Conservation (phyloP, 768 basidiomycete genomes). For the Lenzites betulinus region DNA sequence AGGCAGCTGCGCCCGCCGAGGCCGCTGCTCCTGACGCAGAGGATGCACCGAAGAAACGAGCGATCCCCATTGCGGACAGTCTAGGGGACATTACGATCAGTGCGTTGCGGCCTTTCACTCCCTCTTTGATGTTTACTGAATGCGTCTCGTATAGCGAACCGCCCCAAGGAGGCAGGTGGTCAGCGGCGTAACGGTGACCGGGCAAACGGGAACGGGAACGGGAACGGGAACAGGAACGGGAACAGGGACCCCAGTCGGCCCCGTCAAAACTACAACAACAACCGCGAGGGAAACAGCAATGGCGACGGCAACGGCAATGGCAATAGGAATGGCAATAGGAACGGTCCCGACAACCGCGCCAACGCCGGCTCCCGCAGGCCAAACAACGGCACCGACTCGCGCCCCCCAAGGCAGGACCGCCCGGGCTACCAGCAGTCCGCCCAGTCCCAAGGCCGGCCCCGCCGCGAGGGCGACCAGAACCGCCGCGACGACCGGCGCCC, state of each 20-base stretch:
- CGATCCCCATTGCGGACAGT: constrained; percentile 17
- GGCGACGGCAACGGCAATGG: no score
- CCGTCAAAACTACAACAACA: constrained; percentile 1
- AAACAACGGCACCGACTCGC: not conserved
- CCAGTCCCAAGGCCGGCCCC: not conserved
- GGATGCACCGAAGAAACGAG: constrained; percentile 17
- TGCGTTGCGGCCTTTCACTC: constrained; percentile 3
- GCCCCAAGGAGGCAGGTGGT: not conserved
- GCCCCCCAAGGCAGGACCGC: not conserved
- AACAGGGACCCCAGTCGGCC: not conserved
- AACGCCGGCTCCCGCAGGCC: not conserved
- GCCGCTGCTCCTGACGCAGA: not conserved
- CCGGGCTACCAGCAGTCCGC: not conserved
- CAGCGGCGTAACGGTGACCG: not conserved
- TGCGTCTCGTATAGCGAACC: not conserved
- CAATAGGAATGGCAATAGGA: no score
- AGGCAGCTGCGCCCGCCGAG: not conserved
- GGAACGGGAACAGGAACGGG: not conserved
- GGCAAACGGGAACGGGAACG: not conserved
- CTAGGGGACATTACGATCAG: constrained; percentile 30
- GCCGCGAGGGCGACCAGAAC: not conserved
- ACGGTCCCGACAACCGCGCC: not conserved
- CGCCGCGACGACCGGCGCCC: not conserved
- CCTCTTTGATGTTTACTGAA: not conserved
- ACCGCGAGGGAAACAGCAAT: not conserved